Evolutionary conservation across 805 yeast genomes (phyloP).

Genomic region (Yamadazyma endophytica): DNA sequence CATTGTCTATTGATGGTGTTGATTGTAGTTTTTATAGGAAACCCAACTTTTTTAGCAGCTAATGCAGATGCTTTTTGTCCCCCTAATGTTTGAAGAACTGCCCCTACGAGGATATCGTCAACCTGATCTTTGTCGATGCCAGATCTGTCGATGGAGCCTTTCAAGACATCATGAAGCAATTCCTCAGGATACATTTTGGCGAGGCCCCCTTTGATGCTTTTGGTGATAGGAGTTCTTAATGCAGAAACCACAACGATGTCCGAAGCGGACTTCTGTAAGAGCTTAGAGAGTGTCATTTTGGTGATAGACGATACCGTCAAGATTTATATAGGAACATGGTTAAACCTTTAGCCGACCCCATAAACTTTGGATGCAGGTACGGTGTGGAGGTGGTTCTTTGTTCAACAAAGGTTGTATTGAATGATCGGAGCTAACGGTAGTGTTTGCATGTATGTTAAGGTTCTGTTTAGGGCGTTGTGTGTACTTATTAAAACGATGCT

Average conservation of each 20-base stretch:
- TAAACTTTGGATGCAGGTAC: too few relatives aligned
- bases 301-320: not conserved
- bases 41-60: conserved; percentile 29
- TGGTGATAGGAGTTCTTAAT: conserved; percentile 31
- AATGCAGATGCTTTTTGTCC: conserved; percentile 35
- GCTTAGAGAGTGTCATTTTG: conserved; percentile 1
- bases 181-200: conserved; percentile 33
- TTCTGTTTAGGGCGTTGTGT: too few relatives aligned
- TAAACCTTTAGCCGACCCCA: too few relatives aligned
- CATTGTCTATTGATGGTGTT: conserved; percentile 36
- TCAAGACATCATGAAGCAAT: conserved; percentile 23
- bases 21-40: conserved; percentile 29
- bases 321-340: not conserved
- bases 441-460: too few relatives aligned
- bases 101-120: conserved; percentile 34
- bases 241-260: conserved; percentile 36
- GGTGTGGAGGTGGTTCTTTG: too few relatives aligned
- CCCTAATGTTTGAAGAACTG: conserved; percentile 33
- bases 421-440: too few relatives aligned
- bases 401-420: too few relatives aligned
- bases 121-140: conserved; percentile 20
- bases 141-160: conserved; percentile 21
- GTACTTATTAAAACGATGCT: too few relatives aligned
- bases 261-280: conserved; percentile 18
- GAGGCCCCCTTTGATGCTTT: conserved; percentile 31